phyloP scores from a whole-genome alignment of 345 rosid species.

The Citrus inodora region DNA sequence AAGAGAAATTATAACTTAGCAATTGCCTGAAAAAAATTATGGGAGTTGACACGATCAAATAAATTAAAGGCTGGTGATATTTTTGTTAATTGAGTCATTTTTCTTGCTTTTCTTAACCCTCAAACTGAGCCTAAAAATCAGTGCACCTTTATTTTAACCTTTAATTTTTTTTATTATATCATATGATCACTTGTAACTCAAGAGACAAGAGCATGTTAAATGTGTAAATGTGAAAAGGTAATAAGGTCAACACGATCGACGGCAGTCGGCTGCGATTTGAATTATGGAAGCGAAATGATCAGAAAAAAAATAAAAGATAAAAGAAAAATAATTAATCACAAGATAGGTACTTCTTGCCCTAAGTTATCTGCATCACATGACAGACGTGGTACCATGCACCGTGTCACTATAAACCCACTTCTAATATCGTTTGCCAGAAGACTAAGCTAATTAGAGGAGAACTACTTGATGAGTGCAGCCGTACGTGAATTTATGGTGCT shows the following conservation, averaged over 20 bases:
- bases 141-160: conserved; percentile 1
- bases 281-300: conserved; percentile 16
- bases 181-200: neutral
- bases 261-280: conserved; percentile 33
- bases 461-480: neutral
- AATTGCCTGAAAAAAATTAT: no score
- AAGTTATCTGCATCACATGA: neutral
- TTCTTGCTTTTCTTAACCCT: conserved; percentile 23
- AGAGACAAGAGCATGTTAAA: neutral
- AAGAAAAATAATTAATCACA: no score
- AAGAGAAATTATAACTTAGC: no score
- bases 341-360: neutral
- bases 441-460: neutral
- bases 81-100: conserved; percentile 12
- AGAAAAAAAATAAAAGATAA: neutral
- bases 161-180: neutral
- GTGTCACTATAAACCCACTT: neutral
- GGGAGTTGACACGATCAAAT: conserved; percentile 15
- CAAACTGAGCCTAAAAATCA: conserved; percentile 31
- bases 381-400: neutral
- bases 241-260: conserved; percentile 10
- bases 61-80: neutral
- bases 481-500: neutral
- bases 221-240: conserved; percentile 4
- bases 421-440: neutral